Evolutionary conservation across 176 grass and related monocot genomes (phyloP).

Genomic region (Leersia perrieri): DNA sequence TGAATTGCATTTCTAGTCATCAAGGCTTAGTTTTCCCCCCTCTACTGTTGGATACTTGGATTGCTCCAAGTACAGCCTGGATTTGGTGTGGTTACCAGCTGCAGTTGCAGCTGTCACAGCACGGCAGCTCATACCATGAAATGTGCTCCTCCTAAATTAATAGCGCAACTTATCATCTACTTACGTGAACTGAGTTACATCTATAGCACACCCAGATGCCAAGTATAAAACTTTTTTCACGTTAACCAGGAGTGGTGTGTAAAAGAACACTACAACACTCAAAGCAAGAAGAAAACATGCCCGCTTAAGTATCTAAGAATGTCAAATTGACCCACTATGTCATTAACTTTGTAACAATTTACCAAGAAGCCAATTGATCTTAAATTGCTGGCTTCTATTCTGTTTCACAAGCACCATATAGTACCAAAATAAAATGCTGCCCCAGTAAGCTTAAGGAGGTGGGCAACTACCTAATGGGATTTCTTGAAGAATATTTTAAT

Average conservation of each 20-base stretch:
- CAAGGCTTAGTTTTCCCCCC: not conserved
- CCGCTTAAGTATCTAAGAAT: not conserved
- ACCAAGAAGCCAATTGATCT: conserved; percentile 1
- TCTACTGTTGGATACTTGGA: not conserved
- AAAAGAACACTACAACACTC: not conserved
- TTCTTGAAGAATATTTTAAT: not conserved
- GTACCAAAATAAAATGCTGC: conserved; percentile 6
- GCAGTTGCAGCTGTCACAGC: not conserved
- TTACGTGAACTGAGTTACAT: conserved; percentile 20
- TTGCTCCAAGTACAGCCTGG: not conserved
- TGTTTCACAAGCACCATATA: conserved; percentile 1
- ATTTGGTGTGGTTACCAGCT: not conserved
- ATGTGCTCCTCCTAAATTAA: conserved; percentile 20
- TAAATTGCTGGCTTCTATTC: not conserved
- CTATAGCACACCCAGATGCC: conserved; percentile 13
- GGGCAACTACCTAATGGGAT: conserved; percentile 12
- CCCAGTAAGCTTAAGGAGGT: conserved; percentile 9
- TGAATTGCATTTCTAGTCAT: not conserved
- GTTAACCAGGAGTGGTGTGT: not conserved
- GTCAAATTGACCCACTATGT: not conserved
- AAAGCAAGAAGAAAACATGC: not conserved
- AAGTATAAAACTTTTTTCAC: not conserved
- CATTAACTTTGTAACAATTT: not conserved
- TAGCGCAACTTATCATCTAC: not conserved
- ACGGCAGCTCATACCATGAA: not conserved